Conservation (phyloP, 768 basidiomycete genomes). For the Strobilomyces echinocephalus region DNA sequence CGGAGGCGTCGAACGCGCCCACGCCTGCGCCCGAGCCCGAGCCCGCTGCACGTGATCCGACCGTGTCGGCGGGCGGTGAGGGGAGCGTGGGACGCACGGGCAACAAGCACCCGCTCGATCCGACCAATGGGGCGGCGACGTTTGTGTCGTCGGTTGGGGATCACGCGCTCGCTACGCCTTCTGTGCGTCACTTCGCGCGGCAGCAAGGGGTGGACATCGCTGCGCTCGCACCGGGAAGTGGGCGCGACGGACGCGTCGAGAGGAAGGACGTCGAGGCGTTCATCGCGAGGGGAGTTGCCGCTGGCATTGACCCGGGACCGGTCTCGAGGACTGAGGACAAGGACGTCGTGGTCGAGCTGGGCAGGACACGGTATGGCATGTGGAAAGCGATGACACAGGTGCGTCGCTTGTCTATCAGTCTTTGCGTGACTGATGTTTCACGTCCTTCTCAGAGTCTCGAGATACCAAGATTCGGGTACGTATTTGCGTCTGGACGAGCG, state of each 20-base stretch:
- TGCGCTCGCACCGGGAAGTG: constrained; percentile 58
- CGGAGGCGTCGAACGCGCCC: neutral
- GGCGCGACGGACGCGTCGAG: constrained; percentile 70
- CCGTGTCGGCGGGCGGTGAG: neutral
- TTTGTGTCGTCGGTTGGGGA: constrained; percentile 14
- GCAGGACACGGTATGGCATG: constrained; percentile 77
- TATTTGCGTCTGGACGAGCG: neutral
- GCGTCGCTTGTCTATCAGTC: constrained; percentile 3
- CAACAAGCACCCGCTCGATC: constrained; percentile 61
- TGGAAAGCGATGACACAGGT: constrained; percentile 89
- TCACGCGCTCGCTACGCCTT: constrained; percentile 65
- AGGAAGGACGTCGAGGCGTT: constrained; percentile 68
- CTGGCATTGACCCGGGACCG: neutral
- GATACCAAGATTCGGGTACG: constrained; percentile 80
- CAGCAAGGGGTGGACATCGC: constrained; percentile 59
- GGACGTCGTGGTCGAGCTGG: constrained; percentile 66
- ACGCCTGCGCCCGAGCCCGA: too few relatives aligned
- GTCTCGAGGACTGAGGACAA: constrained; percentile 13
- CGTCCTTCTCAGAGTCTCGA: constrained; percentile 57
- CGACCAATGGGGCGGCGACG: constrained; percentile 33
- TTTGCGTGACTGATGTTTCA: neutral
- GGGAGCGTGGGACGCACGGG: neutral
- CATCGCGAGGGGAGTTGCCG: constrained; percentile 26
- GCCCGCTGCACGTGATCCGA: constrained; percentile 3
- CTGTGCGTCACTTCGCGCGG: constrained; percentile 73